Percentiles rank a stretch among this genome's conserved stretches.
phyloP scores from a whole-genome alignment of 2,329 filamentous ascomycete genomes.

The Fusarium sp. region DNA sequence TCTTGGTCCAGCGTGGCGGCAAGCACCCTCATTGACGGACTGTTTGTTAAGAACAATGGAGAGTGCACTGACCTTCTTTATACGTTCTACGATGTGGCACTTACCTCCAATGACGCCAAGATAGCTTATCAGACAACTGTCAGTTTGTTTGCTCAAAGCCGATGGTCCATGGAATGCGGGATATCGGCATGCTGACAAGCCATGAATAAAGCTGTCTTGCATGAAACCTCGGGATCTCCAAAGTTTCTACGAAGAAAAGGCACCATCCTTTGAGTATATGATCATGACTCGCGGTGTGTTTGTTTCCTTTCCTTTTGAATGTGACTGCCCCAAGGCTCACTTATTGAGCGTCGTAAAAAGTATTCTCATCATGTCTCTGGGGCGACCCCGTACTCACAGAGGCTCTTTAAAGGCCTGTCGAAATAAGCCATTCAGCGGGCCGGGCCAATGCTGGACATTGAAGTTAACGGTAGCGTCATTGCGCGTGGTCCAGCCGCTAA shows the following conservation, averaged over 20 bases:
- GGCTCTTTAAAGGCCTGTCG: conserved; percentile 25
- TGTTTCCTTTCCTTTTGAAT: no score
- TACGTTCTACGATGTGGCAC: not conserved
- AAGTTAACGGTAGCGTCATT: conserved; percentile 42
- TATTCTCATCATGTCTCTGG: not conserved
- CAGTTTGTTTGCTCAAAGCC: conserved; percentile 2
- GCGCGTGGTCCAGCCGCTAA: conserved; percentile 34
- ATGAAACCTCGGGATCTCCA: not conserved
- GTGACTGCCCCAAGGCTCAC: no score
- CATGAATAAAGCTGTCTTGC: conserved; percentile 1
- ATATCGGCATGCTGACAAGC: not conserved
- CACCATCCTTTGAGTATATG: not conserved
- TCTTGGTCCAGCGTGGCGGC: conserved; percentile 1
- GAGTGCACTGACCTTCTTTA: conserved; percentile 4
- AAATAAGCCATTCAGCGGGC: conserved; percentile 32
- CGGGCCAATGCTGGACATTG: conserved; percentile 41
- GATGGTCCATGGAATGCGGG: conserved; percentile 17
- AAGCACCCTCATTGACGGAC: not conserved
- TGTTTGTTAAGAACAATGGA: conserved; percentile 15
- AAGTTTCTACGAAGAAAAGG: not conserved
- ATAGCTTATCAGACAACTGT: not conserved
- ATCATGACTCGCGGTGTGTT: no score
- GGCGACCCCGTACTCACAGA: not conserved
- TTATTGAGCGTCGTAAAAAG: not conserved
- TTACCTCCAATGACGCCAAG: conserved; percentile 5